Evolutionary conservation across 2,329 filamentous ascomycete genomes (phyloP), one percentile per base, ranked within the genome.

Genomic region (Phaeophleospora eucalypticola): DNA sequence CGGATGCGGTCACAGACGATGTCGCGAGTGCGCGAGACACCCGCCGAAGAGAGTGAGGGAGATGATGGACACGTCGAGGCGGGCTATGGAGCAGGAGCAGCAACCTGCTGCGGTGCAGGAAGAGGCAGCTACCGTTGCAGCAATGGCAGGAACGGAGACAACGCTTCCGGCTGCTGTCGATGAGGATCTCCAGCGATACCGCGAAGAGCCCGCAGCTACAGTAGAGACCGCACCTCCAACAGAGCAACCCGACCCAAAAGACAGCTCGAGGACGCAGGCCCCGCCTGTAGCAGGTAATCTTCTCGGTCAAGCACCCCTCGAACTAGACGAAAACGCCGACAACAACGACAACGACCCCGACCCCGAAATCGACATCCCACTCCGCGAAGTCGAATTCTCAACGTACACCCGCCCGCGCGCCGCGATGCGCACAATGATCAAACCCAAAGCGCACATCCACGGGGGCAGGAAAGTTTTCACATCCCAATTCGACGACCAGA

Each of bases 1-100:
- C 54, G 80, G 80, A 56, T 96, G 90, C 71, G 78, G 86, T 58
- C 90, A 96, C 69, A 74, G 75, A 38, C 81, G 87, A 56, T 96
- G 90, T 78, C 85, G 81, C 62, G 82, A 86, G 61, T 96, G 90
- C 66, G 80, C 82, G 20, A 82, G 87, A 45, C 81, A 85, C 59
- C 89, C 89, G 27, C 73, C 79, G 43, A 82, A 83, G 70, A 81
- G 79, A 56, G 76, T 71, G 58, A 77, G 81, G 56, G 73, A 73
- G 52, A 74, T 80, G 61, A 71, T 72, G 56, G 67, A 75, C 49
- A 52, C 24, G 19, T 76, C 79, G 54, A 78, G 80, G 50, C 79
- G 70, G 50, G 61, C 56, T 45, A 59, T 42, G 60, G 53, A 57
- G 64, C 37, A 32, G 36, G 37, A 36, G 34, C 14, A 35, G 21